A percentile compares a stretch with the other conserved stretches of the same genome.
Evolutionary conservation across 163 green algal species (phyloP).

Genomic region (Scenedesmus sp.): DNA sequence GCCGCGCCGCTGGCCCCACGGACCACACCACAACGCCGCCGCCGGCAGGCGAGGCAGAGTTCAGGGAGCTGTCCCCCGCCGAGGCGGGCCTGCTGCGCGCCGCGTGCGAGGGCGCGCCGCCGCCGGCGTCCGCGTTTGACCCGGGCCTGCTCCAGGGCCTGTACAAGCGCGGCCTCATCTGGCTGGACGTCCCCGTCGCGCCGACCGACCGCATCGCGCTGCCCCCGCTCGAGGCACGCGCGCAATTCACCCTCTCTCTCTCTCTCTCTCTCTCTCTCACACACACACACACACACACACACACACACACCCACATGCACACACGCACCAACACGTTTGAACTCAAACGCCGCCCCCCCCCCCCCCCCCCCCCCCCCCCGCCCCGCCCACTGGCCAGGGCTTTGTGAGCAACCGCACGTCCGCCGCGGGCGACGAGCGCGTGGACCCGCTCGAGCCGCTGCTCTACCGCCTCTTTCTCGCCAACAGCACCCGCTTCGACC

Average conservation of each 20-base stretch:
- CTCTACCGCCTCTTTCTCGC: conserved; percentile 93
- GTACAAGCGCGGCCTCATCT: conserved; percentile 82
- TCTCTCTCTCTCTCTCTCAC: not conserved
- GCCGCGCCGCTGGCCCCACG: too few species aligned
- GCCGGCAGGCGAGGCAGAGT: conserved; percentile 67
- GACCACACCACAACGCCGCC: not conserved
- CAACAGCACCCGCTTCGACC: conserved; percentile 73
- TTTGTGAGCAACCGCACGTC: conserved; percentile 95
- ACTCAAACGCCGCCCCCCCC: conserved; percentile 31
- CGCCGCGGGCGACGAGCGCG: conserved; percentile 57
- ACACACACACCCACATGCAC: not conserved
- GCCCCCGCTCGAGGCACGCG: conserved; percentile 75
- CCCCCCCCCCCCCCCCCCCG: too few species aligned
- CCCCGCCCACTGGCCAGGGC: too few species aligned
- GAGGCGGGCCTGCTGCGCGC: conserved; percentile 62
- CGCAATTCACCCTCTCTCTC: not conserved
- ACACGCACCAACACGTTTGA: not conserved
- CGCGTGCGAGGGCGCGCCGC: conserved; percentile 1
- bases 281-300: not conserved
- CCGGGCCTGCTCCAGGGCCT: conserved; percentile 54
- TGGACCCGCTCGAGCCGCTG: conserved; percentile 87
- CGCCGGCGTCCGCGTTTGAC: conserved; percentile 25
- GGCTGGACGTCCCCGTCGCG: conserved; percentile 85
- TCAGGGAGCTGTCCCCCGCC: conserved; percentile 68
- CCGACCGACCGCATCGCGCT: conserved; percentile 85